Evolutionary conservation across 2,329 filamentous ascomycete species (phyloP).

Genomic region (Fusarium verticillioides): DNA sequence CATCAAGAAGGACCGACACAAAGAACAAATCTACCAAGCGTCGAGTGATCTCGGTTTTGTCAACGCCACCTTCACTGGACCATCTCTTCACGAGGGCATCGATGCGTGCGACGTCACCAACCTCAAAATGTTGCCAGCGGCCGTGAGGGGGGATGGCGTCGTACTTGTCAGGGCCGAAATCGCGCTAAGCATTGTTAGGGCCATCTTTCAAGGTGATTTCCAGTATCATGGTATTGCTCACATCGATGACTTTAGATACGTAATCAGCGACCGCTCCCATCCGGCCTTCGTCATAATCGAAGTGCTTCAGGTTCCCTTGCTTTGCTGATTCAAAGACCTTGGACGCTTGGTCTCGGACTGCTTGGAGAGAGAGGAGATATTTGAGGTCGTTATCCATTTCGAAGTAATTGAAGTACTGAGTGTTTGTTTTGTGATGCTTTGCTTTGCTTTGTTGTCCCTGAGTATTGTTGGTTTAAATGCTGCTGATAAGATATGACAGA

Average conservation of each 20-base stretch:
- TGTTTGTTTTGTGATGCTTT: neutral
- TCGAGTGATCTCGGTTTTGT: constrained; percentile 60
- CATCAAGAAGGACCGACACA: constrained; percentile 68
- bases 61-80: constrained; percentile 48
- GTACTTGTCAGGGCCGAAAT: constrained; percentile 60
- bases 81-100: constrained; percentile 57
- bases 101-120: constrained; percentile 63
- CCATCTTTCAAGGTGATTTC: too few species aligned
- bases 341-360: constrained; percentile 51
- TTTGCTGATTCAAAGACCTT: constrained; percentile 52
- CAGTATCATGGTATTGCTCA: constrained; percentile 24
- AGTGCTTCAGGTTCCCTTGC: constrained; percentile 53
- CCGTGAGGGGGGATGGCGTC: constrained; percentile 64
- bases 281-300: constrained; percentile 52
- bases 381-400: constrained; percentile 28
- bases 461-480: neutral
- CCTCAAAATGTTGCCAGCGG: constrained; percentile 72
- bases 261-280: constrained; percentile 55
- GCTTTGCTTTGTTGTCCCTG: neutral
- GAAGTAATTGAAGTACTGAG: rapidly evolving
- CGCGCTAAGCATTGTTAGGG: constrained; percentile 51
- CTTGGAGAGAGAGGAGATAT: constrained; percentile 51
- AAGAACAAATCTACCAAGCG: constrained; percentile 71
- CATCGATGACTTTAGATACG: constrained; percentile 56
- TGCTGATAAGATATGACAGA: constrained; percentile 1